Conservation (phyloP, 2,329 filamentous ascomycete species). For the Amylocarpus encephaloides region DNA sequence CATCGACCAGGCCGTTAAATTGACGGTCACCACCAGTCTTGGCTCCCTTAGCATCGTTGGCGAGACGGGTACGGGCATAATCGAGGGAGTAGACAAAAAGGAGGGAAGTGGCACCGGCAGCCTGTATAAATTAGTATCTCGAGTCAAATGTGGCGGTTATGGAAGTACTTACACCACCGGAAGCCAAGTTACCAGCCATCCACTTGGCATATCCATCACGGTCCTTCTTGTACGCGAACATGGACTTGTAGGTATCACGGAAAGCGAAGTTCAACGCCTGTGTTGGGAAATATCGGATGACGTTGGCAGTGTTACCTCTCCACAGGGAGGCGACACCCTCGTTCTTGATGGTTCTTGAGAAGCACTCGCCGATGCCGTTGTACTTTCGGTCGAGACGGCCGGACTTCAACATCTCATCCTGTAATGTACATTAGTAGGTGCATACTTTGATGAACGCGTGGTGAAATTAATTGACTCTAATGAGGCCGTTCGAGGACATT, state of each 20-base stretch:
- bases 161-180: conserved; percentile 80
- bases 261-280: conserved; percentile 99
- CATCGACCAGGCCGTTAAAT: conserved; percentile 99
- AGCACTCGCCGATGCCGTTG: conserved; percentile 90
- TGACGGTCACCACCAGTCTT: conserved; percentile 96
- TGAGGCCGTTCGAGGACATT: background rate
- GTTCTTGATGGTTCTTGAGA: conserved; percentile 79
- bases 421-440: conserved; percentile 22
- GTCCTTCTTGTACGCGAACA: conserved; percentile 99
- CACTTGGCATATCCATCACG: conserved; percentile 96
- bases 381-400: conserved; percentile 98
- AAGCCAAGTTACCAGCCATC: conserved; percentile 99
- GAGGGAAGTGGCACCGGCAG: conserved; percentile 98
- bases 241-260: conserved; percentile 99
- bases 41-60: conserved; percentile 99
- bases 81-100: conserved; percentile 99
- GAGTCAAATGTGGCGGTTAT: background rate
- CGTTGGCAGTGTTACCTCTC: conserved; percentile 99
- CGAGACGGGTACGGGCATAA: conserved; percentile 99
- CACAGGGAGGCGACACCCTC: conserved; percentile 96
- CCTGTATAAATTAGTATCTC: conserved; percentile 39
- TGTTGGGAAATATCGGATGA: conserved; percentile 99
- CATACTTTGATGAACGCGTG: background rate
- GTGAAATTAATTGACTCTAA: background rate
- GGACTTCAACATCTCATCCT: conserved; percentile 99